Evolutionary conservation across 2,329 filamentous ascomycete genomes (phyloP), one percentile per base, ranked within the genome.

Genomic region (Talaromyces funiculosus): DNA sequence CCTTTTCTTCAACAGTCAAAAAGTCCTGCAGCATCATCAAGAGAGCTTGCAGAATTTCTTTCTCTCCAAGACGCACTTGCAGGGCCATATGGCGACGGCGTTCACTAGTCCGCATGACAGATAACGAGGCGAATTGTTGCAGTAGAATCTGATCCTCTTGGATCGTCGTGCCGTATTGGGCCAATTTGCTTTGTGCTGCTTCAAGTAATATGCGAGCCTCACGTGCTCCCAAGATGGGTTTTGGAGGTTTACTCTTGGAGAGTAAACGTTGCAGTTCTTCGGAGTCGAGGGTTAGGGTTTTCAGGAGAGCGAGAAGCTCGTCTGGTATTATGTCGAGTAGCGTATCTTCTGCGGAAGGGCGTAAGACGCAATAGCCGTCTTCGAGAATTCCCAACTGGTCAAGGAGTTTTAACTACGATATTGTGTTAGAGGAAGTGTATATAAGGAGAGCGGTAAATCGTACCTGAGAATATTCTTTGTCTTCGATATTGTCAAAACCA

Each of bases 41-140:
- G 1, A 85, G 78, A 67, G 85, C 80, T 59, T 79, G 74, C 24
- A 92, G 69, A 5, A 92, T 77, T 65, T 81, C 80, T 72, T 91
- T 91, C 74, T 93, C 90, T 14, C 89, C 90, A 2, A 86, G 74
- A 62, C 90, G 82, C 37, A 92, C 87, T 55, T 83, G 77, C 22
- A 86, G 68, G 0, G 89, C 89, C 85, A 89, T 89, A 45, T 74
- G 77, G 14, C 72, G 67, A 33, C 76, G 75, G 24, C 69, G 69
- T 20, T 61, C 33, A 10, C 65, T 68, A 55, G 65, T 71, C 54
- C 81, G 75, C 31, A 75, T 67, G 16, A 70, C 45, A 26, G 63
- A 68, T 63, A 70, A 72, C 66, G 61, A 71, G 62, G 65, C 67
- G 65, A 75, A 56, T 12, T 69, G 66, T 20, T 68, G 62, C 20